Conservation (phyloP, 495 filamentous ascomycete genomes). For the Hypoxylon subgilvum region DNA sequence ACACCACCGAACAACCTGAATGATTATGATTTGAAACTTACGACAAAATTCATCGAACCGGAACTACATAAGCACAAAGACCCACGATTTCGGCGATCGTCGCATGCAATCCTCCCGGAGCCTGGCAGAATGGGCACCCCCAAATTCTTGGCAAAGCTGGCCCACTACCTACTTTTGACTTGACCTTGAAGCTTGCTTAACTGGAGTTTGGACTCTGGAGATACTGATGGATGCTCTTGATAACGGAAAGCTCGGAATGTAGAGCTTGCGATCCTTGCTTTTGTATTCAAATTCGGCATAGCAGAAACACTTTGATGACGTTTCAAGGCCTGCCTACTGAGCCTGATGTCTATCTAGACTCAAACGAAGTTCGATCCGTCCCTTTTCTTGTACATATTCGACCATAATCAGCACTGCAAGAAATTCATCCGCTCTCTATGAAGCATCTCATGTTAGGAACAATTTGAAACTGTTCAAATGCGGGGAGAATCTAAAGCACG, state of each 20-base stretch:
- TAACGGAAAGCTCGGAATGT: slow-evolving; percentile 33
- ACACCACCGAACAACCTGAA: no score
- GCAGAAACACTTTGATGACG: slow-evolving; percentile 13
- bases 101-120: slow-evolving; percentile 12
- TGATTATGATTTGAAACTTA: not conserved
- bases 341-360: no score
- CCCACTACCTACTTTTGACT: slow-evolving; percentile 13
- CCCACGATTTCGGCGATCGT: slow-evolving; percentile 11
- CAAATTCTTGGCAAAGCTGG: slow-evolving; percentile 31
- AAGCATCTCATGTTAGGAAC: no score
- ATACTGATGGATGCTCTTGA: slow-evolving; percentile 10
- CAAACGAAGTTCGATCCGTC: no score
- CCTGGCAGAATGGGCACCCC: slow-evolving; percentile 8
- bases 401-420: no score
- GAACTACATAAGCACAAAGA: slow-evolving; percentile 2
- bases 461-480: no score
- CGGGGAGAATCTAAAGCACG: no score
- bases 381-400: no score
- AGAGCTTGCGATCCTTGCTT: slow-evolving; percentile 20
- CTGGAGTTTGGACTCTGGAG: no score
- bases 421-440: no score
- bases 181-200: no score
- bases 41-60: not conserved
- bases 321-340: not conserved
- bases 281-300: no score